Percentiles rank a stretch among this genome's conserved stretches.
These are phyloP conservation scores for Allomyces macrogynus DNA, from an alignment of 192 early-diverging fungal species.

Conservation along the genomic window DNA sequence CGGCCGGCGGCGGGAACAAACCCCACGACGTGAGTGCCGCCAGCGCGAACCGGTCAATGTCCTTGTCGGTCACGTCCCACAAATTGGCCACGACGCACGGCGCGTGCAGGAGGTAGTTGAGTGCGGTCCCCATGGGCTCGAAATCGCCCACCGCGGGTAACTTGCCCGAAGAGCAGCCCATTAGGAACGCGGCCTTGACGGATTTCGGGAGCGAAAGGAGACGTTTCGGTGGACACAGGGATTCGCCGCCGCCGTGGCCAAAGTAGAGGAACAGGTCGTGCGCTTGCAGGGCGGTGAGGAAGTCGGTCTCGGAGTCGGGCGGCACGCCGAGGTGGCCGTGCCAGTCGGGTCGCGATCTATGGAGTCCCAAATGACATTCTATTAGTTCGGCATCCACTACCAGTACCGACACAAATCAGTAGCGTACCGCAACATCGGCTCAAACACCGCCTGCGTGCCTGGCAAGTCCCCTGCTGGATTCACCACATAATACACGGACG, in stretches of 20 bases:
- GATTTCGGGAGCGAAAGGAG: conserved; percentile 45
- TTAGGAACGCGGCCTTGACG: conserved; percentile 49
- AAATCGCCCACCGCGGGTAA: conserved; percentile 58
- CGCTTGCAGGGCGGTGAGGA: conserved; percentile 27
- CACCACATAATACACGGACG: conserved; percentile 55
- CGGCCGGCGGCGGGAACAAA: conserved; percentile 14
- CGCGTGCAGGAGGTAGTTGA: conserved; percentile 60
- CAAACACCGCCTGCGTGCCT: conserved; percentile 62
- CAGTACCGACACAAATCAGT: neutral
- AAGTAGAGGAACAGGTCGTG: conserved; percentile 62
- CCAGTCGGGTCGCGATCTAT: conserved; percentile 26
- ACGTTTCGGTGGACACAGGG: conserved; percentile 43
- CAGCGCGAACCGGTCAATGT: conserved; percentile 76
- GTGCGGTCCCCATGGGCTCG: conserved; percentile 63
- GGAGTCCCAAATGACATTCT: neutral
- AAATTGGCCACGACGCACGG: conserved; percentile 77
- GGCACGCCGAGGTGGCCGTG: conserved; percentile 41
- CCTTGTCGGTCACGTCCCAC: conserved; percentile 96
- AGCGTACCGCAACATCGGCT: conserved; percentile 15
- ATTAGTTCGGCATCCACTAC: too few relatives aligned
- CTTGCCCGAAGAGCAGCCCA: conserved; percentile 87
- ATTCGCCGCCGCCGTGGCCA: conserved; percentile 85
- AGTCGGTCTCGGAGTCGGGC: conserved; percentile 42
- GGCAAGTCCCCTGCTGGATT: conserved; percentile 78
- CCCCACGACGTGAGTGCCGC: conserved; percentile 53